phyloP scores from a whole-genome alignment of 2,329 filamentous ascomycete genomes.

The Beauveria rudraprayagi region DNA sequence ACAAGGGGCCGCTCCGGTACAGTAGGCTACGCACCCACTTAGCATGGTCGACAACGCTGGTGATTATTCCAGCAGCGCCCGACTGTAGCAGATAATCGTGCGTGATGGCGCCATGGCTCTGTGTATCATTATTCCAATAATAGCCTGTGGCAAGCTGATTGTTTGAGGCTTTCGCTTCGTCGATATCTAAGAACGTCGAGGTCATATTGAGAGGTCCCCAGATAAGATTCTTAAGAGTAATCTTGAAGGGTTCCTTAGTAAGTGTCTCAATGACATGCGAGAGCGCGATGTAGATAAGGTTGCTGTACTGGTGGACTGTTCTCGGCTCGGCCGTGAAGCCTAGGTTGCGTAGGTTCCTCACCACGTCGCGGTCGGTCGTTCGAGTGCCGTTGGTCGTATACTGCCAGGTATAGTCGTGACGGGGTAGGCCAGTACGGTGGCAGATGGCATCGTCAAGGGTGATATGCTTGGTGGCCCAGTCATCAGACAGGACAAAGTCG shows the following conservation, averaged over 20 bases:
- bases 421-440: constrained; percentile 39
- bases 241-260: constrained; percentile 23
- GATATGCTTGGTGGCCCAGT: constrained; percentile 31
- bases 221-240: constrained; percentile 28
- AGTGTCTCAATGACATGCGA: constrained; percentile 32
- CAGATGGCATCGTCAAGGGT: constrained; percentile 42
- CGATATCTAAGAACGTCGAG: constrained; percentile 22
- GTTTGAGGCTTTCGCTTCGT: constrained; percentile 9
- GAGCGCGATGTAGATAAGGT: constrained; percentile 35
- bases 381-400: constrained; percentile 18
- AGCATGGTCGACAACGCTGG: not conserved
- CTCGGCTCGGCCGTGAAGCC: constrained; percentile 32
- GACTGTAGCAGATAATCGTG: not conserved
- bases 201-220: constrained; percentile 35
- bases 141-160: not conserved
- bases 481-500: constrained; percentile 37
- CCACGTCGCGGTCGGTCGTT: constrained; percentile 18
- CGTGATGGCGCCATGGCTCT: not conserved
- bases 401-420: constrained; percentile 26
- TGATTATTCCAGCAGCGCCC: constrained; percentile 2
- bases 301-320: constrained; percentile 34
- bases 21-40: not conserved
- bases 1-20: not conserved
- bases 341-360: constrained; percentile 32
- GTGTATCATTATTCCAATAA: not conserved